phyloP scores from a whole-genome alignment of 2,329 filamentous ascomycete genomes.

The Penicillium fuscoglaucum region DNA sequence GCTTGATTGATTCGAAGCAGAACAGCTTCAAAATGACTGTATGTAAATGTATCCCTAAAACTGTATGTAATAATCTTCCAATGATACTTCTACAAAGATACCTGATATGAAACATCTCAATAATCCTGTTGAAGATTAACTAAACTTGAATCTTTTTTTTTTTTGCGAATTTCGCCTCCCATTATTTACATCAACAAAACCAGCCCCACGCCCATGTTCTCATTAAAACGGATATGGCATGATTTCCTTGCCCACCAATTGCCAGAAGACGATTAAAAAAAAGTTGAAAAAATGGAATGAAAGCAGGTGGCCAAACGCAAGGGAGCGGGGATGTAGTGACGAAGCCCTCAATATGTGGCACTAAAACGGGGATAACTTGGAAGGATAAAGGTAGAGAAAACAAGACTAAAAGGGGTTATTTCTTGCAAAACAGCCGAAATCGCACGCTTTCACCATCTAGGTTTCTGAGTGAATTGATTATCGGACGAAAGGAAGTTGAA shows the following conservation, averaged over 20 bases:
- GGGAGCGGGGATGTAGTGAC: constrained; percentile 17
- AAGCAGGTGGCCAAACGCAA: constrained; percentile 14
- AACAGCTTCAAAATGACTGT: not conserved
- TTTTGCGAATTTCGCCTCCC: constrained; percentile 24
- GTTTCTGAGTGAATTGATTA: constrained; percentile 26
- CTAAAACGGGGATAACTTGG: constrained; percentile 9
- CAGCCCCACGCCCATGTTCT: constrained; percentile 34
- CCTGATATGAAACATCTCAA: not conserved
- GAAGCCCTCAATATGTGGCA: constrained; percentile 9
- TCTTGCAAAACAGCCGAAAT: constrained; percentile 22
- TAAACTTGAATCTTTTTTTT: constrained; percentile 17
- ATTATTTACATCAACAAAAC: constrained; percentile 38
- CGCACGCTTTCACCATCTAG: constrained; percentile 35
- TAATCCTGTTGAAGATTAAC: not conserved
- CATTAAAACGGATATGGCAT: constrained; percentile 37
- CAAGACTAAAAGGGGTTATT: constrained; percentile 26
- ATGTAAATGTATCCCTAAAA: not conserved
- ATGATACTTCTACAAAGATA: not conserved
- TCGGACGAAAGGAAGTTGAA: constrained; percentile 22
- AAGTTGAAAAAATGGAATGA: constrained; percentile 11
- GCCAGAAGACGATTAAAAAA: constrained; percentile 18
- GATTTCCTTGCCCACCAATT: constrained; percentile 28
- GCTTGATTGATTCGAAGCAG: not conserved
- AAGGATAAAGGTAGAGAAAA: constrained; percentile 14
- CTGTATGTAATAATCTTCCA: not conserved